Percentiles rank a stretch among this genome's conserved stretches.
Conservation (phyloP, 2,329 filamentous ascomycete species). For the Aspergillus puulaauensis region DNA sequence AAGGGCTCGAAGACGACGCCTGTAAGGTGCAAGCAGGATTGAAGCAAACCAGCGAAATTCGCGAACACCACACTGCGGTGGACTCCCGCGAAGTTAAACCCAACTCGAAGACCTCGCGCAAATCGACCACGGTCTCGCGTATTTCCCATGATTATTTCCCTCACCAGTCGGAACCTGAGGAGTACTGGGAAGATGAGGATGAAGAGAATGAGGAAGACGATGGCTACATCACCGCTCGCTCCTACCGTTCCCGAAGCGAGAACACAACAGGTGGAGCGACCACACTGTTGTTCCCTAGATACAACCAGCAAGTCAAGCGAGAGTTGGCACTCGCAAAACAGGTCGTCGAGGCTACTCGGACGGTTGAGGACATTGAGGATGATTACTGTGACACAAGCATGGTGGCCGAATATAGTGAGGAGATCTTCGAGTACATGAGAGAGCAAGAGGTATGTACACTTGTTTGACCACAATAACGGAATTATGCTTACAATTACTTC, state of each 20-base stretch:
- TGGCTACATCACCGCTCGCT: constrained; percentile 72
- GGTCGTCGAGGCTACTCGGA: constrained; percentile 66
- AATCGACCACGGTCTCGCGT: constrained; percentile 21
- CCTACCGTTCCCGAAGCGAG: constrained; percentile 72
- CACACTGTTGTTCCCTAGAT: constrained; percentile 69
- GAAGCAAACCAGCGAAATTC: constrained; percentile 11
- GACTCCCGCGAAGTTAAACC: constrained; percentile 1
- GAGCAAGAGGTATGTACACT: constrained; percentile 70
- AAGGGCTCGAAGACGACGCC: constrained; percentile 27
- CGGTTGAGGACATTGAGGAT: constrained; percentile 76
- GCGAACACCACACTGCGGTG: constrained; percentile 2
- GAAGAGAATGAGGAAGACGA: constrained; percentile 73
- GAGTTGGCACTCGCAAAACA: constrained; percentile 70
- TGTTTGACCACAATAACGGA: not conserved
- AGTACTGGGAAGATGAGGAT: constrained; percentile 75
- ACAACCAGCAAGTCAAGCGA: constrained; percentile 66
- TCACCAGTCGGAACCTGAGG: constrained; percentile 57
- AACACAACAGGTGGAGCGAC: constrained; percentile 67
- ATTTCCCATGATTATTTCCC: constrained; percentile 22
- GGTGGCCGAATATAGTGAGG: constrained; percentile 94
- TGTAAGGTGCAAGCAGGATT: constrained; percentile 22
- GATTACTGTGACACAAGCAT: constrained; percentile 93
- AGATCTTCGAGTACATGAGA: constrained; percentile 92
- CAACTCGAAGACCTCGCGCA: constrained; percentile 15
- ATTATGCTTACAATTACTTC: constrained; percentile 21